Evolutionary conservation across 2,329 filamentous ascomycete genomes (phyloP).

Genomic region (Sphaerostilbella broomeana): DNA sequence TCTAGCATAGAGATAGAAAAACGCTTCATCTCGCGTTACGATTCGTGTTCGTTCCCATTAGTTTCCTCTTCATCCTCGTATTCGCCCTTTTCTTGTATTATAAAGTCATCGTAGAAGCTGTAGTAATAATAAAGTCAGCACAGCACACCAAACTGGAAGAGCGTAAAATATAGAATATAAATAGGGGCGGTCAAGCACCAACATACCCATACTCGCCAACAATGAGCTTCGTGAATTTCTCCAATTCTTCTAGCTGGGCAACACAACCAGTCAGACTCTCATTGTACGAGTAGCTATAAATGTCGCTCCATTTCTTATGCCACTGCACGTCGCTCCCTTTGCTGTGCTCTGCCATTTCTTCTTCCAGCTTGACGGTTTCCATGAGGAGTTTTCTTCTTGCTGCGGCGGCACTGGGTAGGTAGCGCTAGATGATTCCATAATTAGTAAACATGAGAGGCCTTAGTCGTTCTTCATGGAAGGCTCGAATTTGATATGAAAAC

Average conservation of each 20-base stretch:
- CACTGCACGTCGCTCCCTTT: slow-evolving; percentile 22
- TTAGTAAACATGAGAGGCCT: too few relatives aligned
- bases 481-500: too few relatives aligned
- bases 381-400: slow-evolving; percentile 46
- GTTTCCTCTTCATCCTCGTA: slow-evolving; percentile 21
- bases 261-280: slow-evolving; percentile 49
- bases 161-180: slow-evolving; percentile 2
- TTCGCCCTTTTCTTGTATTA: slow-evolving; percentile 5
- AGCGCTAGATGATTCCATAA: slow-evolving; percentile 30
- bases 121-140: not conserved
- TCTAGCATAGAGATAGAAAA: not conserved
- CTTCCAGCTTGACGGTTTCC: slow-evolving; percentile 43
- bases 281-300: slow-evolving; percentile 50
- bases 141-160: not conserved
- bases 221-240: slow-evolving; percentile 51
- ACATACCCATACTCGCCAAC: slow-evolving; percentile 48
- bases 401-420: slow-evolving; percentile 49
- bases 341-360: slow-evolving; percentile 20
- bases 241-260: slow-evolving; percentile 46
- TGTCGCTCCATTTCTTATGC: slow-evolving; percentile 46
- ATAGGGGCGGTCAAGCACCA: too few relatives aligned
- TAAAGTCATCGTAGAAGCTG: slow-evolving; percentile 28
- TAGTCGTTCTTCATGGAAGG: too few relatives aligned
- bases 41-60: slow-evolving; percentile 15
- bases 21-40: not conserved